These are phyloP conservation scores for Irineochytrium annulatum DNA, from an alignment of 192 early-diverging fungal genomes.

Conservation along the genomic window DNA sequence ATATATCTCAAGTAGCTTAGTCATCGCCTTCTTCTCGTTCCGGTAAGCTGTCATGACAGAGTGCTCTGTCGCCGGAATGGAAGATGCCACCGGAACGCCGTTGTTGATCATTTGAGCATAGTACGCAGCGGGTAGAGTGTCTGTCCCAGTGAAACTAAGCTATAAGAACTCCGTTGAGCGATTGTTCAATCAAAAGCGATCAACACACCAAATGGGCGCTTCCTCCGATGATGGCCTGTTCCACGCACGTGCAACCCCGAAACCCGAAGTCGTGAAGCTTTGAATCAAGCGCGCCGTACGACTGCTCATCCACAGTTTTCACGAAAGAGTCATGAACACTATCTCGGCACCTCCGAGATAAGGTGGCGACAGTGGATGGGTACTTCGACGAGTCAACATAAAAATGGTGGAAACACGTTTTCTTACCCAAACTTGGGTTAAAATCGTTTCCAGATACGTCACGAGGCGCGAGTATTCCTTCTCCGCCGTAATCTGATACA, in stretches of 20 bases:
- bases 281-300: constrained; percentile 43
- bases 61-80: constrained; percentile 87
- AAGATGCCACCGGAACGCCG: constrained; percentile 67
- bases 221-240: constrained; percentile 85
- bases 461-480: constrained; percentile 69
- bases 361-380: constrained; percentile 79
- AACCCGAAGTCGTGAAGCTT: constrained; percentile 88
- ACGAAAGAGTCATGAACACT: constrained; percentile 59
- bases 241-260: constrained; percentile 77
- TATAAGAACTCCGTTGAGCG: constrained; percentile 17
- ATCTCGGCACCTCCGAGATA: constrained; percentile 64
- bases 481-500: constrained; percentile 75
- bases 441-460: constrained; percentile 78
- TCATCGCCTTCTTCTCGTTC: constrained; percentile 70
- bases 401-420: background rate
- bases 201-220: constrained; percentile 66
- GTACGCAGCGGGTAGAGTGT: constrained; percentile 74
- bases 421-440: constrained; percentile 78
- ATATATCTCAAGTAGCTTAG: constrained; percentile 58
- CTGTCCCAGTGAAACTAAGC: constrained; percentile 79
- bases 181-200: background rate
- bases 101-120: constrained; percentile 78
- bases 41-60: constrained; percentile 79
- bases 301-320: constrained; percentile 60
- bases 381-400: constrained; percentile 47